Base-by-base conservation (phyloP, 1,139 yeast genomes). In the Hemisphaericaspora xylofermentans region DNA sequence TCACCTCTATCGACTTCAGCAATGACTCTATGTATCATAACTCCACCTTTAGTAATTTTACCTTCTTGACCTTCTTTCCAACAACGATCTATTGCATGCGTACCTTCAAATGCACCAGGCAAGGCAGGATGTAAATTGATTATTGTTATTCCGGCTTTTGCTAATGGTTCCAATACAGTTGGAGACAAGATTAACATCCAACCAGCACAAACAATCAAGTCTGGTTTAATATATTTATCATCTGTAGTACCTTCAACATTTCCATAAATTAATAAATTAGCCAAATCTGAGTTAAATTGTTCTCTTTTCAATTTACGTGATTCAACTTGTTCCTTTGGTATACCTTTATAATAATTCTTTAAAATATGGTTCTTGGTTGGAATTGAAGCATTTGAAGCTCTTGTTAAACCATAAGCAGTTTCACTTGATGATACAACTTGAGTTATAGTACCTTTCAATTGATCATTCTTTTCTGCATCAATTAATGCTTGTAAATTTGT, bases 31-130 rank as follows among this genome's bases (percentile, higher is more conserved):
- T 93, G 98, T 39, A 94, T 87, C 98, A 93, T 93, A 41, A 94
- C 87, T 1, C 98, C 98, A n/a, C 95, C 96, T 53, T 78, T 78
- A 12, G 75, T 57, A 43, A 86, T 76, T 46, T 76, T 77, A 8
- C 95, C 95, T 36, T 75, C 78, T 58, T 88, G 96, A 33, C 97
- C 97, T 9, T 95, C 95, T 56, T 88, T 74, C 93, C 95, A 91
- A 0, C 97, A 96, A 54, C 98, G 74, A 55, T 93, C 96, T 47
- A 93, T 93, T 17, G 98, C 98, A 65, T 88, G 91, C 9, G 95
- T 91, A 3, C 98, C 98, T 46, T 93, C 97, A 69, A 93, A 93
- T 3, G 91, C 91, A 18, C 96, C 96, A 2, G 98, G 98, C 43
- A 93, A 76, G 0, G 98, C 98, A 2, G 98, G 98, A 60, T 93